Percentiles rank a stretch among this genome's conserved stretches.
Evolutionary conservation across 2,329 filamentous ascomycete genomes (phyloP).

Genomic region (Pseudogymnoascus sp.): DNA sequence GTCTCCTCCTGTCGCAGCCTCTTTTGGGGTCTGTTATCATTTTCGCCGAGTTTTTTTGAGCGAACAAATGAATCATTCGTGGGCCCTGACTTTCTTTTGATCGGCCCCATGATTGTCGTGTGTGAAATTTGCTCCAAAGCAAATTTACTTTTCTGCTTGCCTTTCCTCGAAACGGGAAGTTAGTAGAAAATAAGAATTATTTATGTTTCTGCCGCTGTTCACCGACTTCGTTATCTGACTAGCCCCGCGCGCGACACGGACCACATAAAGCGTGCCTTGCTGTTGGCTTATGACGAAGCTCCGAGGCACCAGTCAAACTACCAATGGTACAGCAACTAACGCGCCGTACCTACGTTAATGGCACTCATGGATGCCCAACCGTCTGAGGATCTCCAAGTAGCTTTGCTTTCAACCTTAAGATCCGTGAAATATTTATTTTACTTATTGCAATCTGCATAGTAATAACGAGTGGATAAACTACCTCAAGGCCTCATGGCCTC

Average conservation of each 20-base stretch:
- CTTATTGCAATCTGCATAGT: background rate
- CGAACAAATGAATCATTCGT: constrained; percentile 28
- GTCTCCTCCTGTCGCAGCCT: constrained; percentile 21
- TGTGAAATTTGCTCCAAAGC: background rate
- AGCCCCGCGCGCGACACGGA: constrained; percentile 3
- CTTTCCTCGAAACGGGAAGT: background rate
- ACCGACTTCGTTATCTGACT: constrained; percentile 8
- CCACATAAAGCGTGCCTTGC: background rate
- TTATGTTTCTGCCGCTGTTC: constrained; percentile 7
- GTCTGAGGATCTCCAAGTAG: background rate
- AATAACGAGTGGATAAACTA: background rate
- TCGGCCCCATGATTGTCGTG: constrained; percentile 23
- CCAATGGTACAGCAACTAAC: constrained; percentile 2
- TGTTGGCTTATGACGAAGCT: constrained; percentile 6
- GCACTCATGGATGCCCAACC: constrained; percentile 1
- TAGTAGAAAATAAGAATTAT: constrained; percentile 7
- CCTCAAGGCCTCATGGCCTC: constrained; percentile 4
- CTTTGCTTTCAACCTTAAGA: background rate
- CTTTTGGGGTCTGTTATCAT: constrained; percentile 24
- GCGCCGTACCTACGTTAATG: background rate
- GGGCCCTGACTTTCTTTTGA: constrained; percentile 26
- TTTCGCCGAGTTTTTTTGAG: constrained; percentile 20
- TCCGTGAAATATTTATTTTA: background rate
- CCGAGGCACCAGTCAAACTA: constrained; percentile 4
- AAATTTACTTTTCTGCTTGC: constrained; percentile 5